These are phyloP conservation scores for Sclerotinia nivalis DNA, from an alignment of 2,329 filamentous ascomycete genomes.

Conservation along the genomic window DNA sequence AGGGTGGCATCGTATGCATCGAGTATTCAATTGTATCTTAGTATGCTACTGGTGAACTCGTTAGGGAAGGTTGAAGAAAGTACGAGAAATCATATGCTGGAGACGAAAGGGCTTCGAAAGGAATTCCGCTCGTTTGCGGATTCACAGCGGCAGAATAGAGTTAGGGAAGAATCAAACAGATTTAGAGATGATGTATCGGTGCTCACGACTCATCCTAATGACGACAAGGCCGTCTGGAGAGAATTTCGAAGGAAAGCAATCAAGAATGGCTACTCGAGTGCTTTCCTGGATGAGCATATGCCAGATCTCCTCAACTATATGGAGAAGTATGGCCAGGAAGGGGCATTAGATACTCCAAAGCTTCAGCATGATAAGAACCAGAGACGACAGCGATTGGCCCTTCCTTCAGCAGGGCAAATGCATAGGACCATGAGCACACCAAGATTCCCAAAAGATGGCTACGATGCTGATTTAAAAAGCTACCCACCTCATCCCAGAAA, in stretches of 20 bases:
- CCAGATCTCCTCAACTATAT: background rate
- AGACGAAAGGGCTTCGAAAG: background rate
- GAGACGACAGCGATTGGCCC: background rate
- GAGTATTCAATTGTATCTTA: background rate
- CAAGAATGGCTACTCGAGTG: background rate
- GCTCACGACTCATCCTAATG: background rate
- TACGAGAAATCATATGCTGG: background rate
- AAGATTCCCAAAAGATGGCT: too few relatives aligned
- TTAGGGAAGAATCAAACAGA: background rate
- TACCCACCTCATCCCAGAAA: too few relatives aligned
- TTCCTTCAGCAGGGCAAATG: background rate
- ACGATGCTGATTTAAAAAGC: too few relatives aligned
- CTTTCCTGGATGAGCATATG: background rate
- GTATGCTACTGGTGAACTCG: background rate
- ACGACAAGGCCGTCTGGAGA: background rate
- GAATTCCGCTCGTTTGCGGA: background rate
- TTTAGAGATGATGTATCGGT: background rate
- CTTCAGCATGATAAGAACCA: background rate
- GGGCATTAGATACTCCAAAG: background rate
- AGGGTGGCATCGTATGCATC: background rate
- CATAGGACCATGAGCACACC: too few relatives aligned
- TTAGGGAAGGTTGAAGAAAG: background rate
- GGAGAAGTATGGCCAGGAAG: background rate
- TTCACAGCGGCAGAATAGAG: background rate
- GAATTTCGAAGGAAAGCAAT: background rate